Conservation (phyloP, 2,329 filamentous ascomycete genomes). For the Fusarium haematococcum region DNA sequence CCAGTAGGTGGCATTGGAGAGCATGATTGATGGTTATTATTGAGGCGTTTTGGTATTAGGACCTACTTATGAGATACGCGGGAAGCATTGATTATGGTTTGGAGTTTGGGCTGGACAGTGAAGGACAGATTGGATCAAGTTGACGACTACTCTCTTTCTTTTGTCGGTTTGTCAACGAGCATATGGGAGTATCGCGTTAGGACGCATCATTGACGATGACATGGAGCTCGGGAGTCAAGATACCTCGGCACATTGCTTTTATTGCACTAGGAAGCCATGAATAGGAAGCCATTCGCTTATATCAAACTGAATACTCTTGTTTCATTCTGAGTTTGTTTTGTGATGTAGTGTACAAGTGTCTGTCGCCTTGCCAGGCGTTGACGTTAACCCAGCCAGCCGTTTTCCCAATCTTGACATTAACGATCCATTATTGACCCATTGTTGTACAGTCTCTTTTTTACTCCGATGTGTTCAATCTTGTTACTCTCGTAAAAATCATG, state of each 20-base stretch:
- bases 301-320: neutral
- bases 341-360: slow-evolving; percentile 13
- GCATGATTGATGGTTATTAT: neutral
- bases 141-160: neutral
- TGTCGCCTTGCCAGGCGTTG: neutral
- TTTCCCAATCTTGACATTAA: neutral
- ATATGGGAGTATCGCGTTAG: neutral
- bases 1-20: neutral
- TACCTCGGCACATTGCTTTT: slow-evolving; percentile 27
- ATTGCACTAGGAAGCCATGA: slow-evolving; percentile 15
- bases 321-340: slow-evolving; percentile 10
- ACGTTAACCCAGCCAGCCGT: neutral
- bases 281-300: slow-evolving; percentile 21
- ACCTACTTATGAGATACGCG: neutral
- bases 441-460: slow-evolving; percentile 2
- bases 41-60: neutral
- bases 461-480: neutral
- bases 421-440: neutral
- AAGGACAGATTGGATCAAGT: neutral
- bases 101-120: slow-evolving; percentile 16
- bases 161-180: neutral
- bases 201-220: slow-evolving; percentile 12
- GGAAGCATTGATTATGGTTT: neutral
- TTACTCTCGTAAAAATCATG: neutral
- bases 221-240: slow-evolving; percentile 36